phyloP scores from a whole-genome alignment of 495 filamentous ascomycete genomes.

The Podospora australis region DNA sequence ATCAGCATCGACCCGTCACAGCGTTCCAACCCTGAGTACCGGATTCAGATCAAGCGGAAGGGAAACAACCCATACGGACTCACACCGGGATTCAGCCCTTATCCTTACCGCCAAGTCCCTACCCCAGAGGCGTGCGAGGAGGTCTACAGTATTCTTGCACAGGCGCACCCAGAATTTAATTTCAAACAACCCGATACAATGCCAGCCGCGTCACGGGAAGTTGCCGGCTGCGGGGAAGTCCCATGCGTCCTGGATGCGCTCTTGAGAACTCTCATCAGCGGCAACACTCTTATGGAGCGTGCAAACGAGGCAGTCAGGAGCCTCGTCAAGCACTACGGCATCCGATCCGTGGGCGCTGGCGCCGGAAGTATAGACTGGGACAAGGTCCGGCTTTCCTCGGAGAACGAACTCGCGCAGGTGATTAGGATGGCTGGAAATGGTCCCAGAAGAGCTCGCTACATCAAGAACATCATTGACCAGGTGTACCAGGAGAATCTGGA shows the following conservation, averaged over 20 bases:
- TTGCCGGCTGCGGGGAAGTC: slow-evolving; percentile 89
- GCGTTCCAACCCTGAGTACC: slow-evolving; percentile 19
- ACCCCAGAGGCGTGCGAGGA: slow-evolving; percentile 66
- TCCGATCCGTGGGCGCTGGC: slow-evolving; percentile 31
- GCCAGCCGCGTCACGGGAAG: slow-evolving; percentile 67
- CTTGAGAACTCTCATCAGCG: slow-evolving; percentile 73
- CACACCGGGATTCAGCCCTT: slow-evolving; percentile 53
- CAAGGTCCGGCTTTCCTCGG: slow-evolving; percentile 57
- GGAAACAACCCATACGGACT: slow-evolving; percentile 41
- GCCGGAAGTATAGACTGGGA: slow-evolving; percentile 85
- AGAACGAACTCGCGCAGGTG: slow-evolving; percentile 60
- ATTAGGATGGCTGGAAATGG: slow-evolving; percentile 69
- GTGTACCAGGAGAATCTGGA: slow-evolving; percentile 62
- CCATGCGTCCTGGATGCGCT: slow-evolving; percentile 87
- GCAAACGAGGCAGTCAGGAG: slow-evolving; percentile 65
- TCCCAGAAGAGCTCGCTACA: slow-evolving; percentile 60
- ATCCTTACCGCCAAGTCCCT: slow-evolving; percentile 60
- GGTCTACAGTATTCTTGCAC: slow-evolving; percentile 62
- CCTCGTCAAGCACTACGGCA: slow-evolving; percentile 63
- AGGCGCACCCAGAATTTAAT: slow-evolving; percentile 56
- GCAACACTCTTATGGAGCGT: slow-evolving; percentile 61
- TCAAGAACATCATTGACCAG: slow-evolving; percentile 76
- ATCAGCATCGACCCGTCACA: slow-evolving; percentile 11
- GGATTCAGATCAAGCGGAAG: slow-evolving; percentile 25
- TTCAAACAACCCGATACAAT: slow-evolving; percentile 55